Evolutionary conservation across 2,329 filamentous ascomycete species (phyloP).

Genomic region (Colletotrichum sp.): DNA sequence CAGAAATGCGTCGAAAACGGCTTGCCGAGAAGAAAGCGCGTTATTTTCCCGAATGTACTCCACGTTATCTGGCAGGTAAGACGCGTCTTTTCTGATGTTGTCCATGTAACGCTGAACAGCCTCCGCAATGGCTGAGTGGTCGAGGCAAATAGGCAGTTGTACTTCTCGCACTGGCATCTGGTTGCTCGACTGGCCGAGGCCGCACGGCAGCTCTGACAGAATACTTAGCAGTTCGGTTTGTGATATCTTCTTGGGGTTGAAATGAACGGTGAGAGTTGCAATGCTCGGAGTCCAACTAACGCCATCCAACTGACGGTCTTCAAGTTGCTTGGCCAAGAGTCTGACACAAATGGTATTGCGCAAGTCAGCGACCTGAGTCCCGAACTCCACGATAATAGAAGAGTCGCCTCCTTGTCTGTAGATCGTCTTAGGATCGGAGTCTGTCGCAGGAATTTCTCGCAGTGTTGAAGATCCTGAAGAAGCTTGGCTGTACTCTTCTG

Average conservation of each 20-base stretch:
- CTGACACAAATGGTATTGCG: background rate
- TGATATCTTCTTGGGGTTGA: background rate
- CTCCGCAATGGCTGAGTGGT: slow-evolving; percentile 39
- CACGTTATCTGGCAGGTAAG: slow-evolving; percentile 65
- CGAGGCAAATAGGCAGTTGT: slow-evolving; percentile 33
- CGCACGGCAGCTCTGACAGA: background rate
- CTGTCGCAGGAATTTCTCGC: background rate
- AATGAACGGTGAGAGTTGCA: background rate
- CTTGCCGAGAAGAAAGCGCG: slow-evolving; percentile 33
- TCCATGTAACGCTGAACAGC: slow-evolving; percentile 63
- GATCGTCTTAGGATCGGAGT: background rate
- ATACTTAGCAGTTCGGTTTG: background rate
- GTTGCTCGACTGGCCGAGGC: background rate
- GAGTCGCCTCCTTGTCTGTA: background rate
- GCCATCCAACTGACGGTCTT: background rate
- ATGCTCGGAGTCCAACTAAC: background rate
- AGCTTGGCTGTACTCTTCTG: background rate
- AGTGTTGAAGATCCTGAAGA: background rate
- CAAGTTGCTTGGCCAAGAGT: background rate
- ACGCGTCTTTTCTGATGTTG: slow-evolving; percentile 62
- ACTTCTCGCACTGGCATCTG: slow-evolving; percentile 24
- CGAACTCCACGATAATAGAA: background rate
- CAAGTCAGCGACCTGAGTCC: background rate
- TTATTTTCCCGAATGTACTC: slow-evolving; percentile 50
- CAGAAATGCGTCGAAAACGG: slow-evolving; percentile 36